Evolutionary conservation across 768 basidiomycete genomes (phyloP), one percentile per base, ranked within the genome.

Genomic region (Rhizopogon vesiculosus): DNA sequence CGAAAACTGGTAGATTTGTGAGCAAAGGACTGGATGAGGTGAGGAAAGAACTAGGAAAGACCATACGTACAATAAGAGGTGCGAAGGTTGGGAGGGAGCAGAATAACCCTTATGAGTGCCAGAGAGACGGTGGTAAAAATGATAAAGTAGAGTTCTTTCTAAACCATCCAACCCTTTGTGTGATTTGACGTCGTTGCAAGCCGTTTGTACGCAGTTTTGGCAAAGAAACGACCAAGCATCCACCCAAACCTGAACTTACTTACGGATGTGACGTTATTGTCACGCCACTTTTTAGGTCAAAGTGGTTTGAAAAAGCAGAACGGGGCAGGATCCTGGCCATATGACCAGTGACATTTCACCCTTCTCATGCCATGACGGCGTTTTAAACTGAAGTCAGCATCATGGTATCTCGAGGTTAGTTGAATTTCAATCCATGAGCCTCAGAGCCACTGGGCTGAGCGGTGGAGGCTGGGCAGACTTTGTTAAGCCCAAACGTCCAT

Each of bases 221-320:
- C 33, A 56, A 71, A 60, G 62, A 51, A 64, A 64, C 61, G 61
- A 58, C 62, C 60, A 57, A 71, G 59, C 10, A 53, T 60, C 60
- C 55, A 63, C 57, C 59, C 51, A 60, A 56, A 67, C 65, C 45
- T 51, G 69, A 70, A 70, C 69, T 64, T 70, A 70, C 69, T 70
- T 72, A 69, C 66, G 43, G 33, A 60, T 59, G 69, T 70, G 69
- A 70, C 71, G 69, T 71, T 66, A 63, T 67, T 16, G 69, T 70
- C 69, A 70, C 69, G 56, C 51, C 49, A 61, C 44, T 42, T 29
- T 58, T 60, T 58, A 40, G 53, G 52, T 49, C 46, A 59, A n/a
- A 40, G 45, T 49, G 46, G 57, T 57, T 49, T 45, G 45, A 42
- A 53, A 18, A 38, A 22, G 35, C 35, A 38, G 31, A 55, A 29